Evolutionary conservation across 192 early-diverging fungal species (phyloP).

Genomic region (Jimgerdemannia flammicorona): DNA sequence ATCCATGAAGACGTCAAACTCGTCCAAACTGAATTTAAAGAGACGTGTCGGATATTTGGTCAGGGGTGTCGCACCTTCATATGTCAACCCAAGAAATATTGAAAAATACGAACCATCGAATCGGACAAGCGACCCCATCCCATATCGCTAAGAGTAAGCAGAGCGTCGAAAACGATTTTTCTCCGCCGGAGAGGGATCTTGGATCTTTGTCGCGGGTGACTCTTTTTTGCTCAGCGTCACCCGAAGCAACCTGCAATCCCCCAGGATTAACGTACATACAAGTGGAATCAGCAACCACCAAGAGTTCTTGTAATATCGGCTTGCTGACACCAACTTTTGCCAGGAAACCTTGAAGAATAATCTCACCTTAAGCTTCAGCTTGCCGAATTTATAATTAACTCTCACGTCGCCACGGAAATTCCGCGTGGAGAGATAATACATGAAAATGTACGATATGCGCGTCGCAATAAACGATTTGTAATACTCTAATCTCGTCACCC

Average conservation of each 20-base stretch:
- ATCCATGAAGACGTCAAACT: slow-evolving; percentile 99
- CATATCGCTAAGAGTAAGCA: slow-evolving; percentile 92
- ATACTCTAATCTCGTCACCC: slow-evolving; percentile 57
- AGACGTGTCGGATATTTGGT: background rate
- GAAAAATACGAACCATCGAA: slow-evolving; percentile 62
- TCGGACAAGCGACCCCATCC: slow-evolving; percentile 87
- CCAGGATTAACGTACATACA: background rate
- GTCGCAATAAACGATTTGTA: slow-evolving; percentile 76
- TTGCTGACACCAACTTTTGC: no score
- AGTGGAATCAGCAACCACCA: background rate
- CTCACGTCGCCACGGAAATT: slow-evolving; percentile 79
- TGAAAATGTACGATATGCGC: slow-evolving; percentile 72
- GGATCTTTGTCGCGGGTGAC: slow-evolving; percentile 71
- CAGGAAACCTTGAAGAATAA: background rate
- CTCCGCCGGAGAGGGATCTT: slow-evolving; percentile 91
- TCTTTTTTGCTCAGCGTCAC: slow-evolving; percentile 37
- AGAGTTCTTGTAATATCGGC: no score
- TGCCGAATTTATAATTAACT: slow-evolving; percentile 66
- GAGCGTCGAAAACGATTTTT: slow-evolving; percentile 94
- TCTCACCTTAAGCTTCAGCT: slow-evolving; percentile 60
- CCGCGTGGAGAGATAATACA: slow-evolving; percentile 67
- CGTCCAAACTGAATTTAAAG: slow-evolving; percentile 65
- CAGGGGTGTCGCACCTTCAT: no score
- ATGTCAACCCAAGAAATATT: background rate
- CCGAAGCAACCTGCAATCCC: slow-evolving; percentile 34